Percentiles rank a stretch among this genome's conserved stretches.
Evolutionary conservation across 768 basidiomycete species (phyloP).

Genomic region (Trametes cingulata): DNA sequence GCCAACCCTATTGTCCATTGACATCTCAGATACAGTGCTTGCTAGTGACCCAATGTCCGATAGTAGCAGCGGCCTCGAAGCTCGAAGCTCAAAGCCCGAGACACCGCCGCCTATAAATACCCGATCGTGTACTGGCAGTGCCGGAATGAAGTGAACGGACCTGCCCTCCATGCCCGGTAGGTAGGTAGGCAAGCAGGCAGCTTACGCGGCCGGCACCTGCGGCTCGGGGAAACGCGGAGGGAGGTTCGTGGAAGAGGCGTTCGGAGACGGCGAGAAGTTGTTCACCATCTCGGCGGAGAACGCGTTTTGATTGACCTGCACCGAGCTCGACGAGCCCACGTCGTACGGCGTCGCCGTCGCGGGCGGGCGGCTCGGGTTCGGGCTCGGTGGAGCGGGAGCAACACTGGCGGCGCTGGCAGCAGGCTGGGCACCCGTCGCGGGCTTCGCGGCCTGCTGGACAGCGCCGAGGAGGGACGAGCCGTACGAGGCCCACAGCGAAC

Average conservation of each 20-base stretch:
- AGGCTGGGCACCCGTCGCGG: constrained; percentile 12
- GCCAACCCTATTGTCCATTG: not conserved
- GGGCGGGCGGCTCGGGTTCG: not conserved
- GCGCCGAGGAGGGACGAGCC: constrained; percentile 41
- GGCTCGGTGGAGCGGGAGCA: not conserved
- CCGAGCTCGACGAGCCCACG: constrained; percentile 22
- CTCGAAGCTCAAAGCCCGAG: too few relatives aligned
- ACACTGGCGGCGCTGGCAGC: not conserved
- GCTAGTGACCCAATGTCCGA: not conserved
- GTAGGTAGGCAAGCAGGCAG: too few relatives aligned
- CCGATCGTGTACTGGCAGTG: not conserved
- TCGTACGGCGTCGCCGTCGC: constrained; percentile 14
- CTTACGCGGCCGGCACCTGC: constrained; percentile 24
- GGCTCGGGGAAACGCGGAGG: constrained; percentile 45
- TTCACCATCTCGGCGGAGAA: constrained; percentile 21
- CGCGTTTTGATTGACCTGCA: constrained; percentile 18
- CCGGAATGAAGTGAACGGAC: not conserved
- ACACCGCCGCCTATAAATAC: not conserved
- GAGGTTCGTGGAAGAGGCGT: constrained; percentile 7
- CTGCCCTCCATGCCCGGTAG: not conserved
- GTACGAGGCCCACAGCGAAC: constrained; percentile 39
- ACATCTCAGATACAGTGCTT: not conserved
- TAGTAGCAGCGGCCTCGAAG: not conserved
- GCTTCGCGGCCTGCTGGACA: constrained; percentile 16
- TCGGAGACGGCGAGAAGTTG: constrained; percentile 12